phyloP scores from a whole-genome alignment of 2,329 filamentous ascomycete genomes.

The Aspergillus hiratsukae region DNA sequence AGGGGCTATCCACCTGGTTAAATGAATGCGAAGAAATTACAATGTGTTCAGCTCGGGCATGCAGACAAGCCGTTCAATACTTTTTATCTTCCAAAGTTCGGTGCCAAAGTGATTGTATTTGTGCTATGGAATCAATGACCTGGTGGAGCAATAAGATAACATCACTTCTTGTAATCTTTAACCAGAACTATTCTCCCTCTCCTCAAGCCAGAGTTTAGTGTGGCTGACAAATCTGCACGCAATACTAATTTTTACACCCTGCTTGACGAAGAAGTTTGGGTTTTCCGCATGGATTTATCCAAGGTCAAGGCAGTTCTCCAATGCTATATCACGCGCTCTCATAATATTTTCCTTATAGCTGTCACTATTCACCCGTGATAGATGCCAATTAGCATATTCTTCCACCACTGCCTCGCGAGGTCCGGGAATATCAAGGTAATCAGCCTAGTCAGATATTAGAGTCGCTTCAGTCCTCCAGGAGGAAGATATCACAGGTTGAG shows the following conservation, averaged over 20 bases:
- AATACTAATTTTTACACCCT: slow-evolving; percentile 11
- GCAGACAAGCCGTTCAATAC: too few species aligned
- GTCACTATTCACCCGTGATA: slow-evolving; percentile 8
- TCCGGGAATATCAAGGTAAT: slow-evolving; percentile 4
- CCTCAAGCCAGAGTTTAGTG: not conserved
- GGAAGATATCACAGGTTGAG: slow-evolving; percentile 3
- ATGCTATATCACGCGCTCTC: too few species aligned
- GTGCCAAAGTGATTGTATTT: too few species aligned
- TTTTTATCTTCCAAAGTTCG: too few species aligned
- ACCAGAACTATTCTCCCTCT: not conserved
- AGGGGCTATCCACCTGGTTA: too few species aligned
- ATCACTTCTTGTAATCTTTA: too few species aligned
- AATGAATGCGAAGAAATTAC: too few species aligned
- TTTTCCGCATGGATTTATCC: slow-evolving; percentile 11
- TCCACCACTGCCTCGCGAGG: slow-evolving; percentile 11
- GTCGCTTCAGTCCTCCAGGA: not conserved
- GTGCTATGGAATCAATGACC: too few species aligned
- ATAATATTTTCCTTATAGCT: slow-evolving; percentile 7
- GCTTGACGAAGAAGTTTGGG: slow-evolving; percentile 12
- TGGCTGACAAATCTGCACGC: slow-evolving; percentile 8
- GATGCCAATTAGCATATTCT: slow-evolving; percentile 13
- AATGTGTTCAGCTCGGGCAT: too few species aligned
- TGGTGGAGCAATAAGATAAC: too few species aligned
- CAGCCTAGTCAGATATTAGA: not conserved
- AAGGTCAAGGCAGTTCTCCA: too few species aligned